Conservation (phyloP, 2,329 filamentous ascomycete genomes). For the Zelopaecilomyces penicillatus region DNA sequence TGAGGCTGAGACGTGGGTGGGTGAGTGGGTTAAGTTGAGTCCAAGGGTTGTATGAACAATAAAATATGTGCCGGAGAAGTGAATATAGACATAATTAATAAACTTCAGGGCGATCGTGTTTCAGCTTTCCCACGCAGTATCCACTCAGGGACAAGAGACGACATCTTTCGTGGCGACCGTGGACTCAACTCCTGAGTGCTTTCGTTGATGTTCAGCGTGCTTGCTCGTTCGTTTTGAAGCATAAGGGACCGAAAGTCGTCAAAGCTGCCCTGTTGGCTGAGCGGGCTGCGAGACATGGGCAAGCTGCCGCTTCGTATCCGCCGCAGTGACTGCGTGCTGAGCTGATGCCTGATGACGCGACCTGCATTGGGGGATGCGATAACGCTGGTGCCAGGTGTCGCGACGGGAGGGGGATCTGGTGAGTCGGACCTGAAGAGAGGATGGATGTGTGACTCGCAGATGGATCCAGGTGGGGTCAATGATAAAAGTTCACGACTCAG, state of each 20-base stretch:
- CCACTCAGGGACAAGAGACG: slow-evolving; percentile 54
- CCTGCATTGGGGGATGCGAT: slow-evolving; percentile 61
- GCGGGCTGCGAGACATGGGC: slow-evolving; percentile 35
- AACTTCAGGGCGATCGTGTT: background rate
- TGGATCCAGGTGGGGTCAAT: slow-evolving; percentile 15
- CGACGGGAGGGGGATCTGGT: slow-evolving; percentile 55
- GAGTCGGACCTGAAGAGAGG: slow-evolving; percentile 69
- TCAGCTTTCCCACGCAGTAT: slow-evolving; percentile 32
- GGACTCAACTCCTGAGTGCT: slow-evolving; percentile 10
- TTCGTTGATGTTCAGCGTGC: slow-evolving; percentile 12
- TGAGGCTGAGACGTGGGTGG: no score
- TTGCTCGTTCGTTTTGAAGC: slow-evolving; percentile 14
- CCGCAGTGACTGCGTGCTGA: slow-evolving; percentile 41
- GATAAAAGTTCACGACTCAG: slow-evolving; percentile 17
- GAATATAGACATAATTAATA: no score
- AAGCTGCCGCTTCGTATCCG: slow-evolving; percentile 50
- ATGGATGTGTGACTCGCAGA: slow-evolving; percentile 63
- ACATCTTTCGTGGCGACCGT: slow-evolving; percentile 33
- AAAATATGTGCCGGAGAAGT: no score
- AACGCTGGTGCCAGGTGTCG: slow-evolving; percentile 63
- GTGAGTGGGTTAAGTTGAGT: no score
- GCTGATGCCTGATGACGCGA: slow-evolving; percentile 49
- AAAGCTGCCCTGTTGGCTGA: slow-evolving; percentile 41
- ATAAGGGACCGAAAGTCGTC: slow-evolving; percentile 33
- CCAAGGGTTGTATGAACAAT: no score